A percentile compares a stretch with the other conserved stretches of the same genome.
Evolutionary conservation across 2,329 filamentous ascomycete species (phyloP).

Genomic region (Curvularia sp.): DNA sequence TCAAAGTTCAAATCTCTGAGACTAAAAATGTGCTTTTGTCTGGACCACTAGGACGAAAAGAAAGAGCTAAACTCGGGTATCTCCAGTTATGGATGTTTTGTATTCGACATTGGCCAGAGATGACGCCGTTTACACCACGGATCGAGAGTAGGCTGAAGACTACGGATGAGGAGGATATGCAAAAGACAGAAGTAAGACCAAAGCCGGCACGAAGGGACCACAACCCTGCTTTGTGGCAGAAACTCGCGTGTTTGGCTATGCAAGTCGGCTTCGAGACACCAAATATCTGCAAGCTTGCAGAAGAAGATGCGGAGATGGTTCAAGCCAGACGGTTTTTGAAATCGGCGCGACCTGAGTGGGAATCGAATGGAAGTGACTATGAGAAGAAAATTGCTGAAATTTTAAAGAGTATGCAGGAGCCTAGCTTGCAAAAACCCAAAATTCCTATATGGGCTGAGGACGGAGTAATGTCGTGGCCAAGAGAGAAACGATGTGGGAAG

Average conservation of each 20-base stretch:
- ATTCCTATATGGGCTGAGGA: neutral
- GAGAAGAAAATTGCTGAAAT: neutral
- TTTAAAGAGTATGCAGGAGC: neutral
- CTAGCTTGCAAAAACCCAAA: neutral
- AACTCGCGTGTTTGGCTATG: neutral
- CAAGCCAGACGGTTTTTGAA: neutral
- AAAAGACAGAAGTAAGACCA: neutral
- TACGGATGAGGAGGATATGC: neutral
- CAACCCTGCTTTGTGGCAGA: neutral
- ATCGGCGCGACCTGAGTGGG: neutral
- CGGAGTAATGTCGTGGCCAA: neutral
- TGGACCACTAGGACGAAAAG: neutral
- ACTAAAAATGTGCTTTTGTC: neutral
- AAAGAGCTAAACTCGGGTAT: neutral
- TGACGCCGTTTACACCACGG: neutral
- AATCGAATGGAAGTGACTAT: neutral
- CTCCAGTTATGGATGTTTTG: neutral
- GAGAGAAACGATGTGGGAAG: neutral
- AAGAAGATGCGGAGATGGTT: neutral
- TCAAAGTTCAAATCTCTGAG: neutral
- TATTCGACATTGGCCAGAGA: neutral
- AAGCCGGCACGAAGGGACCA: neutral
- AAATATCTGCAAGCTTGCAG: neutral
- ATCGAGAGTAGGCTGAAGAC: neutral
- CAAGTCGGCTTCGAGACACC: neutral